These are phyloP conservation scores for Volvox africanus DNA, from an alignment of 139 green algal species.

Conservation along the genomic window DNA sequence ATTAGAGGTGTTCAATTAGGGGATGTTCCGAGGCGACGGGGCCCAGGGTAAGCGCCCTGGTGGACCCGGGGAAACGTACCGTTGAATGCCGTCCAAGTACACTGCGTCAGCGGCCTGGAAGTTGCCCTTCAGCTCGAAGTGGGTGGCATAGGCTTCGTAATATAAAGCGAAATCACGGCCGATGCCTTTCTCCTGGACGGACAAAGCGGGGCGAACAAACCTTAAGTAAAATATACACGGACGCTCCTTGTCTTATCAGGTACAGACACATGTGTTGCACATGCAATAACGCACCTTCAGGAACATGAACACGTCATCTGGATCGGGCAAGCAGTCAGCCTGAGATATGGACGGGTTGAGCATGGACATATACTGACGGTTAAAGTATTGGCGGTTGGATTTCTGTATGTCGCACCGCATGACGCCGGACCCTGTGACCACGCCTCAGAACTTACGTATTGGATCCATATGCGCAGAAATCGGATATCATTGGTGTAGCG, in stretches of 20 bases:
- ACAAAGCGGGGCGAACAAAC: too few species aligned
- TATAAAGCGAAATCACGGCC: conserved; percentile 86
- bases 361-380: not conserved
- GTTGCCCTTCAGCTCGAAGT: conserved; percentile 83
- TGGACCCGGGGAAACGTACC: not conserved
- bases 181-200: conserved; percentile 77
- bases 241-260: too few species aligned
- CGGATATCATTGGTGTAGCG: conserved; percentile 88
- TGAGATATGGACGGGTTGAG: conserved; percentile 42
- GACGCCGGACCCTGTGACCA: too few species aligned
- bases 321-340: conserved; percentile 89
- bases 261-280: too few species aligned
- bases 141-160: conserved; percentile 91
- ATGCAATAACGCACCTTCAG: conserved; percentile 62
- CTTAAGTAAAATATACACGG: too few species aligned
- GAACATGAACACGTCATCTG: conserved; percentile 90
- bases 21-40: not conserved
- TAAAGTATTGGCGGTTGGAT: not conserved
- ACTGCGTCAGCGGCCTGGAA: conserved; percentile 79
- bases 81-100: conserved; percentile 80
- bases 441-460: conserved; percentile 80
- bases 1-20: not conserved
- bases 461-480: conserved; percentile 94
- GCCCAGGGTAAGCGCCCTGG: not conserved
- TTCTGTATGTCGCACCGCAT: not conserved